A percentile compares a stretch with the other conserved stretches of the same genome.
Conservation (phyloP, 345 rosid species). For the Turnera subulata region DNA sequence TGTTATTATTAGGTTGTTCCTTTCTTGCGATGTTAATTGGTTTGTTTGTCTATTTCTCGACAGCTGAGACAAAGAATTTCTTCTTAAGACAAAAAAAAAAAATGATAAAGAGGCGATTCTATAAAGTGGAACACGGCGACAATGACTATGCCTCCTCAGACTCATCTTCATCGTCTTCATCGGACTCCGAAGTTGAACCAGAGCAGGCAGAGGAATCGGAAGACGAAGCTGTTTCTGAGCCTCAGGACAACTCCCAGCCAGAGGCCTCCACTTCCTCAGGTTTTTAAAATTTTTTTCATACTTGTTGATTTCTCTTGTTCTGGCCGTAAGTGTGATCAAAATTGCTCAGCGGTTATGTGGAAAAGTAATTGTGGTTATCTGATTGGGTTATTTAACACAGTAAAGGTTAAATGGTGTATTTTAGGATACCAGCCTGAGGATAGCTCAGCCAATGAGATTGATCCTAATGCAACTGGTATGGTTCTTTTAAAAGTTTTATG, state of each 20-base stretch:
- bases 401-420: neutral
- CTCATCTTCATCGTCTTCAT: conserved; percentile 58
- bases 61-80: neutral
- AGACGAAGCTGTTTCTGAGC: conserved; percentile 32
- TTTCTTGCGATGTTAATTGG: neutral
- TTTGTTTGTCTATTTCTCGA: neutral
- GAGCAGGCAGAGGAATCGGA: conserved; percentile 35
- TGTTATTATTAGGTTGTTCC: too few relatives aligned
- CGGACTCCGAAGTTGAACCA: conserved; percentile 62
- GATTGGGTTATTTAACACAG: neutral
- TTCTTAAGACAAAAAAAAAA: too few relatives aligned
- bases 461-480: conserved; percentile 39
- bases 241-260: conserved; percentile 25
- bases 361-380: too few relatives aligned
- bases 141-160: conserved; percentile 49
- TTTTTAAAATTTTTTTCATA: conserved; percentile 15
- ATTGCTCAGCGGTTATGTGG: neutral
- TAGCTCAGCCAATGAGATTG: conserved; percentile 49
- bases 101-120: conserved; percentile 87
- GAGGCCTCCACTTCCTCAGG: conserved; percentile 50
- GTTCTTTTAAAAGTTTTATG: neutral
- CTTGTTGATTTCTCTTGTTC: neutral
- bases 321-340: neutral
- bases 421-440: conserved; percentile 58
- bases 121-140: conserved; percentile 70